Evolutionary conservation across 2,329 filamentous ascomycete species (phyloP).

Genomic region (Claviceps maximensis): DNA sequence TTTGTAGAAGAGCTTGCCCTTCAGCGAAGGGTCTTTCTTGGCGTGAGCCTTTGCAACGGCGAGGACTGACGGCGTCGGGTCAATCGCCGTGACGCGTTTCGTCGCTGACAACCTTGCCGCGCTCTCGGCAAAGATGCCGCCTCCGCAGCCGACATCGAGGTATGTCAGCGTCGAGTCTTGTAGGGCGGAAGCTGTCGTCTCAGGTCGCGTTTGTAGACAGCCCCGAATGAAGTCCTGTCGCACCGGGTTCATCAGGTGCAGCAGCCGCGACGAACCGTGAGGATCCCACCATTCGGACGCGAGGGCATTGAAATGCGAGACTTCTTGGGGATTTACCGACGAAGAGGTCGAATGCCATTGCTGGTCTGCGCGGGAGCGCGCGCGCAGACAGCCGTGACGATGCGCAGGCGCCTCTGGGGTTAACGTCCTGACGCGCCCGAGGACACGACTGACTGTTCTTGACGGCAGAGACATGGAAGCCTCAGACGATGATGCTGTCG

Average conservation of each 20-base stretch:
- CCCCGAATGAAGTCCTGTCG: conserved; percentile 80
- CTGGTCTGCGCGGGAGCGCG: conserved; percentile 1
- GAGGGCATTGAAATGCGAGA: conserved; percentile 88
- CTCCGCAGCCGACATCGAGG: conserved; percentile 89
- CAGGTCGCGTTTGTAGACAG: conserved; percentile 47
- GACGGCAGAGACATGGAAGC: neutral
- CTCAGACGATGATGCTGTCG: neutral
- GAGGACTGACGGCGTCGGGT: conserved; percentile 63
- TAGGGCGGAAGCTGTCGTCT: conserved; percentile 18
- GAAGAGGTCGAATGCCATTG: conserved; percentile 29
- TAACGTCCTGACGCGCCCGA: neutral
- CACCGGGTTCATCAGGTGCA: conserved; percentile 96
- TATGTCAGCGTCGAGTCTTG: conserved; percentile 40
- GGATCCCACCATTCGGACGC: conserved; percentile 97
- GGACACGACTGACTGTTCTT: conserved; percentile 1
- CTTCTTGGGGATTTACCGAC: conserved; percentile 76
- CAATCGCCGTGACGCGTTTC: conserved; percentile 56
- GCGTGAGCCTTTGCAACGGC: conserved; percentile 65
- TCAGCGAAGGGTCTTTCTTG: conserved; percentile 56
- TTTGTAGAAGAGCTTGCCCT: conserved; percentile 53
- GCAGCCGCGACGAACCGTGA: conserved; percentile 76
- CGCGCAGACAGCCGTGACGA: neutral
- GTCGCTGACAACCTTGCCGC: conserved; percentile 57
- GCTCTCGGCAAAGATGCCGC: conserved; percentile 89
- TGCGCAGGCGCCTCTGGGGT: neutral